phyloP scores from a whole-genome alignment of 345 rosid genomes.

The Erysimum cheiranthoides region DNA sequence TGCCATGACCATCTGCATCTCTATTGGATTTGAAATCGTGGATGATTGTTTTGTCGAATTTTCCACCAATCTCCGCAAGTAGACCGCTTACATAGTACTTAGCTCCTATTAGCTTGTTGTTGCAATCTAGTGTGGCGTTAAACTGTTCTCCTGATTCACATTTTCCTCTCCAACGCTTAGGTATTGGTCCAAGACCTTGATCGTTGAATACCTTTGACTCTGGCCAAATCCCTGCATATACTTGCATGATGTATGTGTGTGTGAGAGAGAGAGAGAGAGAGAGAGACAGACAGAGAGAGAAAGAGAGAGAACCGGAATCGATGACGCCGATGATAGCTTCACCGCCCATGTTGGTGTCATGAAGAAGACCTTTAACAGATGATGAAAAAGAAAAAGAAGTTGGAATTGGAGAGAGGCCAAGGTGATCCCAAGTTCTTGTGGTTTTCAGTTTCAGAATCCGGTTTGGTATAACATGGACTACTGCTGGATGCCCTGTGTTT shows the following conservation, averaged over 20 bases:
- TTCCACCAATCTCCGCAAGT: constrained; percentile 40
- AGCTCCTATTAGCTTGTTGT: constrained; percentile 63
- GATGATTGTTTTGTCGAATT: constrained; percentile 27
- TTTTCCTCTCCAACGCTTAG: constrained; percentile 55
- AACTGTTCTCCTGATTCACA: constrained; percentile 49
- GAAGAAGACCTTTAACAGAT: constrained; percentile 18
- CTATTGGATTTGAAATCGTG: constrained; percentile 38
- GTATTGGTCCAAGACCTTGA: constrained; percentile 49
- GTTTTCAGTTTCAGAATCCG: constrained; percentile 44
- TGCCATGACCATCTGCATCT: constrained; percentile 59
- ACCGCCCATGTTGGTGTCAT: constrained; percentile 44
- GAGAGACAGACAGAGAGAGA: not conserved
- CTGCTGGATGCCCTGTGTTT: too few species aligned
- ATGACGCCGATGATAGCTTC: constrained; percentile 43
- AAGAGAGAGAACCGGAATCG: constrained; percentile 43
- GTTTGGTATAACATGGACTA: not conserved
- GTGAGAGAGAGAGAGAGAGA: constrained; percentile 2
- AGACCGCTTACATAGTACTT: constrained; percentile 53
- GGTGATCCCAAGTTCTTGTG: constrained; percentile 56
- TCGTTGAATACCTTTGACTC: constrained; percentile 52
- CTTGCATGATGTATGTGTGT: not conserved
- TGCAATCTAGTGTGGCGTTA: constrained; percentile 42
- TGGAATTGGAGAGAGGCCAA: constrained; percentile 45
- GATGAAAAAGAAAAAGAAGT: constrained; percentile 6
- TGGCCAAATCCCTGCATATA: constrained; percentile 40